These are phyloP conservation scores for Daldinia sp. DNA, from an alignment of 2,329 filamentous ascomycete species.

Conservation along the genomic window DNA sequence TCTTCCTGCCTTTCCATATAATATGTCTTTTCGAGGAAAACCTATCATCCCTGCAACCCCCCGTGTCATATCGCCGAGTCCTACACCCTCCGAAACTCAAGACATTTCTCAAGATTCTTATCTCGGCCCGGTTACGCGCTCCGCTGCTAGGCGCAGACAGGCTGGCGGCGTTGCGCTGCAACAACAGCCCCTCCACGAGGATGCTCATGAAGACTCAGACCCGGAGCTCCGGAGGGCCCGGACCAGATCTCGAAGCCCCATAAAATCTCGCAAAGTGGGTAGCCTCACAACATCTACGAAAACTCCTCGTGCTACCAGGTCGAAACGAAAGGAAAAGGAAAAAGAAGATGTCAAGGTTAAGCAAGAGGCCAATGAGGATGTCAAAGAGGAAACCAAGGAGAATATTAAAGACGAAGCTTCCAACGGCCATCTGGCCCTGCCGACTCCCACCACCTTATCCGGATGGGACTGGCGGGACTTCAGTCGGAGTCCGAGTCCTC, in stretches of 20 bases:
- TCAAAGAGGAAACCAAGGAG: constrained; percentile 28
- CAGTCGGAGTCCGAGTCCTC: constrained; percentile 89
- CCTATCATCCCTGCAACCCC: constrained; percentile 78
- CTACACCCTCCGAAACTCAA: constrained; percentile 73
- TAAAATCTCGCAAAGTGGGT: constrained; percentile 63
- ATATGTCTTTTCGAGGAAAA: constrained; percentile 66
- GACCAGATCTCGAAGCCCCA: constrained; percentile 78
- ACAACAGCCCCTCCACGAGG: constrained; percentile 70
- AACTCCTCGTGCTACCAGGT: constrained; percentile 49
- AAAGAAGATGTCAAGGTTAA: constrained; percentile 43
- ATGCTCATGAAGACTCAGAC: constrained; percentile 63
- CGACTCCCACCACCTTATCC: constrained; percentile 61
- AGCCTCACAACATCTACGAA: constrained; percentile 67
- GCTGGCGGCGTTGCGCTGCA: constrained; percentile 61
- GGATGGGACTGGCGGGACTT: constrained; percentile 88
- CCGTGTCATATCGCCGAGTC: constrained; percentile 90
- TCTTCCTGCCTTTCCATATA: constrained; percentile 70
- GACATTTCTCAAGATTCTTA: constrained; percentile 70
- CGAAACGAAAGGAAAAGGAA: constrained; percentile 50
- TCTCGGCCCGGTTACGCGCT: constrained; percentile 81
- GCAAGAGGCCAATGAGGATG: constrained; percentile 45
- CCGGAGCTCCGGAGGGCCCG: constrained; percentile 71
- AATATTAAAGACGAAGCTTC: constrained; percentile 44
- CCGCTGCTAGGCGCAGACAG: constrained; percentile 72
- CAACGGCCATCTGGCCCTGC: constrained; percentile 80